phyloP scores from a whole-genome alignment of 2,329 filamentous ascomycete species.

The Pseudogymnoascus sp. region DNA sequence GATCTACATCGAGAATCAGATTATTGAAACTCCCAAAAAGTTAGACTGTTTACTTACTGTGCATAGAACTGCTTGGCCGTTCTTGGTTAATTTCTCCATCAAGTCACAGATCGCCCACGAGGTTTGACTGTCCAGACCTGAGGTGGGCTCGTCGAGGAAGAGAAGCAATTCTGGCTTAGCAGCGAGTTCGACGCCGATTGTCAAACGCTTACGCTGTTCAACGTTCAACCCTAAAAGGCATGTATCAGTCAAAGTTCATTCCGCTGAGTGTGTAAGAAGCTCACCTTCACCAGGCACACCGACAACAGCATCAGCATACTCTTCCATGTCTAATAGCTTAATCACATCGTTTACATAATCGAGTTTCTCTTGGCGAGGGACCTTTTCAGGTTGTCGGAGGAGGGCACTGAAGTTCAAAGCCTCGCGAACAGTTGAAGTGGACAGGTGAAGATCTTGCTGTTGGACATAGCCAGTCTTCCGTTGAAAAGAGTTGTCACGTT shows the following conservation, averaged over 20 bases:
- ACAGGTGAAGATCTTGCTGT: constrained; percentile 81
- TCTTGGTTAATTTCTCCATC: constrained; percentile 50
- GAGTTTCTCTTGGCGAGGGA: constrained; percentile 67
- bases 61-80: constrained; percentile 44
- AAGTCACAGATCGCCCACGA: constrained; percentile 56
- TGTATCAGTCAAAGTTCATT: neutral
- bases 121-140: constrained; percentile 54
- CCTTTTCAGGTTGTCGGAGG: constrained; percentile 70
- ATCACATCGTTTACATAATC: constrained; percentile 75
- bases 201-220: constrained; percentile 53
- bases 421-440: constrained; percentile 78
- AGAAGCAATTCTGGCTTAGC: constrained; percentile 50
- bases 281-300: constrained; percentile 50
- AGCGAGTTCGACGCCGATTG: constrained; percentile 50
- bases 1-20: neutral
- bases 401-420: constrained; percentile 82
- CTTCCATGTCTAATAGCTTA: constrained; percentile 54
- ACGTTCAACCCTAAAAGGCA: constrained; percentile 37
- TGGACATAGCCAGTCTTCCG: constrained; percentile 69
- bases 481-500: constrained; percentile 74
- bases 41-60: constrained; percentile 31
- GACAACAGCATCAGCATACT: constrained; percentile 58
- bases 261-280: neutral
- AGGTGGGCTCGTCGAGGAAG: constrained; percentile 54
- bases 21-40: constrained; percentile 47